Conservation (phyloP, 1,284 basidiomycete species). For the Irpex rosettiformis region DNA sequence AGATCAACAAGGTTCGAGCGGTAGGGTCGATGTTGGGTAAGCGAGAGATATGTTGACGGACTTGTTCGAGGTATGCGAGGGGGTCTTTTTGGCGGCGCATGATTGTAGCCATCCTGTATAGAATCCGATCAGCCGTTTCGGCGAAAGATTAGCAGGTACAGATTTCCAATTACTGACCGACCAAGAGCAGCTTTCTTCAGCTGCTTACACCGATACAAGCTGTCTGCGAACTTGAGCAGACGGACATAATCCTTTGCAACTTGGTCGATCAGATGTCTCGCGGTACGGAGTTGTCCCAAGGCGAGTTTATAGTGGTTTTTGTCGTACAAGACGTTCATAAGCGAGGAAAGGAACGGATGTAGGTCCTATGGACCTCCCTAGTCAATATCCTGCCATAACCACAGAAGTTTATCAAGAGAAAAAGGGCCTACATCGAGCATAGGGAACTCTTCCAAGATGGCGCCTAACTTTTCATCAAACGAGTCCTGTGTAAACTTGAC, state of each 20-base stretch:
- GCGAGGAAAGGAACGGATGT: constrained; percentile 90
- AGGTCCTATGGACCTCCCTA: no score
- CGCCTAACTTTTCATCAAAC: constrained; percentile 95
- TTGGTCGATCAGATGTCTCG: constrained; percentile 91
- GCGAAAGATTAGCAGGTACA: neutral
- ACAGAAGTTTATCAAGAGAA: no score
- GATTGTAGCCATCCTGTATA: constrained; percentile 86
- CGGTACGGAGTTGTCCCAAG: constrained; percentile 90
- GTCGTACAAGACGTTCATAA: constrained; percentile 97
- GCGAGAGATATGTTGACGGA: constrained; percentile 95
- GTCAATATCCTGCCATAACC: no score
- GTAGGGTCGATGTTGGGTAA: constrained; percentile 94
- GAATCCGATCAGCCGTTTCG: no score
- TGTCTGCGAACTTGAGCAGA: constrained; percentile 94
- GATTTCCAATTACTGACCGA: constrained; percentile 52
- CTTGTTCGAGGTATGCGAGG: constrained; percentile 94
- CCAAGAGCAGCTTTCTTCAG: constrained; percentile 93
- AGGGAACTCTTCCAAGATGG: constrained; percentile 94
- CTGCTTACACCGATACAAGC: constrained; percentile 94
- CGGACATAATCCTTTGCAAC: constrained; percentile 95
- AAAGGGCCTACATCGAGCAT: constrained; percentile 92
- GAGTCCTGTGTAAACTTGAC: constrained; percentile 99
- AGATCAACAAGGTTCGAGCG: constrained; percentile 93
- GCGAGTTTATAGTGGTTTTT: constrained; percentile 99
- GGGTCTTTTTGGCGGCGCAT: constrained; percentile 98